Evolutionary conservation across 495 filamentous ascomycete species (phyloP).

Genomic region (Parathielavia hyrcaniae): DNA sequence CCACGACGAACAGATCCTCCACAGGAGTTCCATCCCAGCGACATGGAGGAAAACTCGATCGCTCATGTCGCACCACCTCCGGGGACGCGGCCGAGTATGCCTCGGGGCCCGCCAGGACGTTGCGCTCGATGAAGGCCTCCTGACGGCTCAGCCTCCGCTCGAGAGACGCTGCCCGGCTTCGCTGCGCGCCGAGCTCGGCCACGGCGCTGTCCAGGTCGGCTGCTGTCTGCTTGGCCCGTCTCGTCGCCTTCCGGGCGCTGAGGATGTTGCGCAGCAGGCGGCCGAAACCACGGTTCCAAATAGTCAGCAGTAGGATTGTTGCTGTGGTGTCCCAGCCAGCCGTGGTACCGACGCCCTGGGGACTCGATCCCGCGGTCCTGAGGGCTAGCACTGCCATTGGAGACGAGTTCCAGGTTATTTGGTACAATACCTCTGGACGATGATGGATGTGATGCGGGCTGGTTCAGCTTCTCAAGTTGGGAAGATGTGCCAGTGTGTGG

Average conservation of each 20-base stretch:
- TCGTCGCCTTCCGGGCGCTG: not conserved
- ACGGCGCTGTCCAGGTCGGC: not conserved
- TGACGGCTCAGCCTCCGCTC: not conserved
- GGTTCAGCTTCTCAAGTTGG: not conserved
- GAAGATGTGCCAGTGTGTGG: not conserved
- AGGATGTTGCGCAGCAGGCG: not conserved
- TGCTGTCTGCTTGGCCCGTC: not conserved
- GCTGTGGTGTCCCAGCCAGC: not conserved
- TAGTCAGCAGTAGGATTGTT: not conserved
- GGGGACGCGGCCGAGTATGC: not conserved
- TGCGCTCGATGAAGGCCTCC: not conserved
- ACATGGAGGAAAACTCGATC: not conserved
- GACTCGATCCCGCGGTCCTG: too few species aligned
- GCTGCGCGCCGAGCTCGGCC: conserved; percentile 4
- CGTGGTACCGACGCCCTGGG: too few species aligned
- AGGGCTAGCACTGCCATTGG: not conserved
- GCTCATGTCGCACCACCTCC: not conserved
- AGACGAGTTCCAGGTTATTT: not conserved
- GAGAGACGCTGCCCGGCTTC: not conserved
- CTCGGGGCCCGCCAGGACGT: not conserved
- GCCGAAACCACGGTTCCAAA: not conserved
- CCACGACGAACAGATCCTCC: not conserved
- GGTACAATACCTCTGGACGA: not conserved
- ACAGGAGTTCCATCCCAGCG: not conserved
- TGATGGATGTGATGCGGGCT: not conserved